Evolutionary conservation across 1,139 yeast species (phyloP), one percentile per base, ranked within the genome.

Genomic region (Blastobotrys aristatus): DNA sequence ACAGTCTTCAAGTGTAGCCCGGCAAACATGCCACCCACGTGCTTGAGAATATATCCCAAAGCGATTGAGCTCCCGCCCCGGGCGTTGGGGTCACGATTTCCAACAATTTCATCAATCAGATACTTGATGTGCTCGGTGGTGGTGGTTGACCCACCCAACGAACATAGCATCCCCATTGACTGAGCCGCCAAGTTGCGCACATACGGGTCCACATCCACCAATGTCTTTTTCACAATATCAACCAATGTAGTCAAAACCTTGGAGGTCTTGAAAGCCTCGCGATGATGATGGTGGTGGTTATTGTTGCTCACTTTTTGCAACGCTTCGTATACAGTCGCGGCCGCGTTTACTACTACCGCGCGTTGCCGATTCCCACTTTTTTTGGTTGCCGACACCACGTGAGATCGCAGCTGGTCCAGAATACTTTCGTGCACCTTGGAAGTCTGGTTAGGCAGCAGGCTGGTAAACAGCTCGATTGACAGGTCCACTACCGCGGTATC

Each of bases 401-500:
- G 77, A 2, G 81, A 71, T 56, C 90, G 74, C 53, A 92, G 68
- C 51, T 84, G 89, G 56, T 90, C 97, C 41, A 92, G 66, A 32
- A 92, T 73, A 1, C 97, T 88, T 49, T 84, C 82, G 60, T 92
- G 97, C 48, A 92, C 84, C 53, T 88, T 86, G 8, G 79, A 66
- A n/a, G 90, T 79, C 57, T 92, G 75, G 51, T 75, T 72, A 0
- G 95, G 88, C 56, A 92, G 84, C 0, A 84, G 74, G 7, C 76
- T 61, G 10, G 85, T 81, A 59, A 89, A 86, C 4, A 89, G 71
- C 51, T 84, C 89, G 58, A 92, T 82, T 0, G 96, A 82, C 1
- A 78, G 65, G 64, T 92, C 96, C 20, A 88, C 76, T 11, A 85
- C 72, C 22, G 87, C 74, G 1, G 69, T 61, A 4, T 58, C 52